Evolutionary conservation across 306 rosid genomes (phyloP).

Genomic region (Quercus variabilis): DNA sequence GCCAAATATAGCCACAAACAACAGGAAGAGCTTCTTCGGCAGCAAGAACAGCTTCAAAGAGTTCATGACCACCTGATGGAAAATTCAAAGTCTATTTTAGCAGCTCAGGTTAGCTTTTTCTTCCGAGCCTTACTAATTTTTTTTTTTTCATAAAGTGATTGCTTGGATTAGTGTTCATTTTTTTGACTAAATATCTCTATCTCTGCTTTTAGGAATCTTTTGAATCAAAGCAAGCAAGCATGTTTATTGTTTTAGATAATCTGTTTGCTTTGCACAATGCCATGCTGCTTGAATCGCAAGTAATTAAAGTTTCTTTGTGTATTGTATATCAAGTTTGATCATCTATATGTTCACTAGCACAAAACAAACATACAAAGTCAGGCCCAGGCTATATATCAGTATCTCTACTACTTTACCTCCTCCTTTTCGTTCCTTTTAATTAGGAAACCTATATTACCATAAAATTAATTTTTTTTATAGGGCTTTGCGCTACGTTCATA

Average conservation of each 20-base stretch:
- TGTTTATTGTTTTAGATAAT: constrained; percentile 67
- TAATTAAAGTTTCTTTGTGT: constrained; percentile 63
- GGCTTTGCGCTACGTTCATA: constrained; percentile 47
- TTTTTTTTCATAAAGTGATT: background rate
- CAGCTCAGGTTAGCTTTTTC: constrained; percentile 54
- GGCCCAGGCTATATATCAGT: constrained; percentile 77
- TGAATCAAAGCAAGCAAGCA: constrained; percentile 81
- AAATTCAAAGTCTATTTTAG: constrained; percentile 60
- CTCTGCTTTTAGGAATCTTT: constrained; percentile 58
- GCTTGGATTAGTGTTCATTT: background rate
- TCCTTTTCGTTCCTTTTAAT: background rate
- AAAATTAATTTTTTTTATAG: constrained; percentile 27
- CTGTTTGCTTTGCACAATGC: constrained; percentile 71
- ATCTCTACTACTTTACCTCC: background rate
- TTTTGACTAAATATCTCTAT: constrained; percentile 1
- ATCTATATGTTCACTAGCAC: constrained; percentile 89
- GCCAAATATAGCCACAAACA: constrained; percentile 62
- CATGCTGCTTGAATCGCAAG: constrained; percentile 71
- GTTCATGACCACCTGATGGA: constrained; percentile 73
- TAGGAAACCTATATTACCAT: background rate
- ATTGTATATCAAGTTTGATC: constrained; percentile 46
- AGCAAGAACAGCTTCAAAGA: constrained; percentile 52
- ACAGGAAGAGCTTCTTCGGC: constrained; percentile 62
- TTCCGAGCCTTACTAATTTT: background rate
- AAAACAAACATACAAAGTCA: constrained; percentile 65